A percentile compares a stretch with the other conserved stretches of the same genome.
phyloP scores from a whole-genome alignment of 106 monocot genomes.

The Narthecium ossifragum region DNA sequence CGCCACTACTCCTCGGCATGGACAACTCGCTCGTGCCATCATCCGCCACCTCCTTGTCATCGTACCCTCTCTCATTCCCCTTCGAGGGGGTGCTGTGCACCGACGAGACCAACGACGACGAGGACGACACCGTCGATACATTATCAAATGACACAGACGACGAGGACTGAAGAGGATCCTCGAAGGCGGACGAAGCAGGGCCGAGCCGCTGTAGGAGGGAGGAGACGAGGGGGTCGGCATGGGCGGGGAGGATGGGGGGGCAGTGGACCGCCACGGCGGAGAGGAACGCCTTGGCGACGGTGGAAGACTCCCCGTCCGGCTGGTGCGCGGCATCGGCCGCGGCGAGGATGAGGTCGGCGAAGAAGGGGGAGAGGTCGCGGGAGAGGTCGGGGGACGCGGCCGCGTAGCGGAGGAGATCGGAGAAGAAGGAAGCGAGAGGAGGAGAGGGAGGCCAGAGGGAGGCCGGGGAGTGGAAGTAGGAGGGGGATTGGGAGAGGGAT shows the following conservation, averaged over 20 bases:
- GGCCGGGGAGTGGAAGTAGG: slow-evolving; percentile 43
- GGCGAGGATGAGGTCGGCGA: slow-evolving; percentile 25
- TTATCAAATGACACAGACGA: not conserved
- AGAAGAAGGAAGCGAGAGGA: slow-evolving; percentile 32
- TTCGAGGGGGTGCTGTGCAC: slow-evolving; percentile 40
- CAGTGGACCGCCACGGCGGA: slow-evolving; percentile 17
- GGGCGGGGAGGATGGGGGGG: slow-evolving; percentile 27
- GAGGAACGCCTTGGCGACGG: slow-evolving; percentile 15
- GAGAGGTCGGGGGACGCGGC: slow-evolving; percentile 29
- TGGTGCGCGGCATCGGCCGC: slow-evolving; percentile 4
- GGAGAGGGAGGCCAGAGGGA: slow-evolving; percentile 32
- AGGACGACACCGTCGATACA: slow-evolving; percentile 25
- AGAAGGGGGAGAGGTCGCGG: slow-evolving; percentile 24
- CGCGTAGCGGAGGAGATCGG: slow-evolving; percentile 34
- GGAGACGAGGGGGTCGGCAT: slow-evolving; percentile 26
- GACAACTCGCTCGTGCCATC: slow-evolving; percentile 37
- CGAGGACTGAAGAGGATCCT: not conserved
- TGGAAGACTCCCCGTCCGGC: too few relatives aligned
- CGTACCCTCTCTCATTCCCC: slow-evolving; percentile 44
- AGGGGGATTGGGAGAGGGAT: slow-evolving; percentile 26
- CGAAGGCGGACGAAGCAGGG: not conserved
- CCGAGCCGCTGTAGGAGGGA: slow-evolving; percentile 49
- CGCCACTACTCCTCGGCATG: slow-evolving; percentile 37
- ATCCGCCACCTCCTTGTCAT: slow-evolving; percentile 37
- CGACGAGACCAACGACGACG: slow-evolving; percentile 24